Base-by-base conservation (phyloP, 345 rosid genomes). In the Microthlaspi erraticum region DNA sequence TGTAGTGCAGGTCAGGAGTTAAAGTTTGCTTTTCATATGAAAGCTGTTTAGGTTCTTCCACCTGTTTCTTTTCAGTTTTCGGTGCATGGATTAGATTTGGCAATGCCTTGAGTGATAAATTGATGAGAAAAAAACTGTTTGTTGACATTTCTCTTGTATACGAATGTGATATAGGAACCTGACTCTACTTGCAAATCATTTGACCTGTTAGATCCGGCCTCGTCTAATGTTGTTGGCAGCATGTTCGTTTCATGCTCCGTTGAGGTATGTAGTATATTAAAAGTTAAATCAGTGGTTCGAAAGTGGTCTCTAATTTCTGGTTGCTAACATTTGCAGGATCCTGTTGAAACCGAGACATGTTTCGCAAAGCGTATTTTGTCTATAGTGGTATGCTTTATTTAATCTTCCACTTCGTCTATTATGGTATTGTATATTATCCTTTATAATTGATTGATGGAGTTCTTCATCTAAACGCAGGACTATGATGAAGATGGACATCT, bases 281-380 rank as follows among this genome's bases (percentile, higher is more conserved):
- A 36, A 2, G 5, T 51, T 41, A 1, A 29, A 18, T 2, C 16
- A 31, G 17, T 23, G 13, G 23, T 9, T 59, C 34, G 50, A 31
- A 37, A 51, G 19, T 60, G 58, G 62, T 38, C 54, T 78, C 63
- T 78, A 51, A 75, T 68, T 23, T 75, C 38, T 63, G 51, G 39
- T 60, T 54, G 45, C 60, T 77, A 65, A 41, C 33, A 33, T 60
- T 73, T 19, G 49, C 86, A 91, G 98, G 98, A 93, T 80, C 98
- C 96, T 59, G 44, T 85, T 43, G 98, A 91, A 79, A 88, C 98
- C 0, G 92, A 93, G 85, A 93, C 79, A 79, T 49, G 79, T 67
- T 91, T 93, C 68, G 94, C 94, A 12, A 88, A 83, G 64, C 91
- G 94, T 61, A 86, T 93, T 65, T 83, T 93, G 78, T 84, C 96